Evolutionary conservation across 2,329 filamentous ascomycete species (phyloP).

Genomic region (Parastagonospora avenae): DNA sequence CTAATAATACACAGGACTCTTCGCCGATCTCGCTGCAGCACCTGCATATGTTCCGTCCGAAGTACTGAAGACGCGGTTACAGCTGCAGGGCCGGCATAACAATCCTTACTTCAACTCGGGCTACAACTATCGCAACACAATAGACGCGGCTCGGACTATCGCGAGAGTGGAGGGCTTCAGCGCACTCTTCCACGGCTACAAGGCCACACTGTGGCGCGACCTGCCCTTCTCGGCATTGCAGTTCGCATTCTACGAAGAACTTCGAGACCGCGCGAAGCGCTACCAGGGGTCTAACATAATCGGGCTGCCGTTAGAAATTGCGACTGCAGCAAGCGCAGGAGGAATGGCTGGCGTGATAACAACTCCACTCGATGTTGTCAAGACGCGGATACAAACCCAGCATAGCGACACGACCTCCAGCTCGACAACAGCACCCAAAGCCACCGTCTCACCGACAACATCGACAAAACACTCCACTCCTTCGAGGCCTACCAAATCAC

Average conservation of each 20-base stretch:
- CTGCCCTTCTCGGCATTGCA: constrained; percentile 95
- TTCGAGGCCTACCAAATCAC: constrained; percentile 27
- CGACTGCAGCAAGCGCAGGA: constrained; percentile 88
- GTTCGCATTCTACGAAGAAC: constrained; percentile 98
- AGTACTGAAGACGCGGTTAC: constrained; percentile 94
- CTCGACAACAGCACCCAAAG: constrained; percentile 18
- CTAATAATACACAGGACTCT: constrained; percentile 65
- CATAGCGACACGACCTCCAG: constrained; percentile 57
- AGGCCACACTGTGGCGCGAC: constrained; percentile 91
- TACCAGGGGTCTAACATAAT: constrained; percentile 84
- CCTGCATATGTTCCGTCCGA: constrained; percentile 96
- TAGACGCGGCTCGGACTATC: constrained; percentile 86
- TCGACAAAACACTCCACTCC: constrained; percentile 40
- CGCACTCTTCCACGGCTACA: constrained; percentile 95
- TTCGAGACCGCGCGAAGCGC: constrained; percentile 77
- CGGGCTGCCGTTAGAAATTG: constrained; percentile 80
- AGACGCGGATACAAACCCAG: constrained; percentile 95
- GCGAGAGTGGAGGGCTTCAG: constrained; percentile 78
- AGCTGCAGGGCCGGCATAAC: constrained; percentile 92
- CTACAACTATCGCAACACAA: constrained; percentile 90
- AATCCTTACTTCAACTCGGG: constrained; percentile 93
- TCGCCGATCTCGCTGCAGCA: constrained; percentile 90
- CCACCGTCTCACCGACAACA: constrained; percentile 21
- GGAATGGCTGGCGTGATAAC: constrained; percentile 93
- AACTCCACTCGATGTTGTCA: constrained; percentile 95